Evolutionary conservation across 805 yeast genomes (phyloP).

Genomic region (Zygoascus flipseniorum): DNA sequence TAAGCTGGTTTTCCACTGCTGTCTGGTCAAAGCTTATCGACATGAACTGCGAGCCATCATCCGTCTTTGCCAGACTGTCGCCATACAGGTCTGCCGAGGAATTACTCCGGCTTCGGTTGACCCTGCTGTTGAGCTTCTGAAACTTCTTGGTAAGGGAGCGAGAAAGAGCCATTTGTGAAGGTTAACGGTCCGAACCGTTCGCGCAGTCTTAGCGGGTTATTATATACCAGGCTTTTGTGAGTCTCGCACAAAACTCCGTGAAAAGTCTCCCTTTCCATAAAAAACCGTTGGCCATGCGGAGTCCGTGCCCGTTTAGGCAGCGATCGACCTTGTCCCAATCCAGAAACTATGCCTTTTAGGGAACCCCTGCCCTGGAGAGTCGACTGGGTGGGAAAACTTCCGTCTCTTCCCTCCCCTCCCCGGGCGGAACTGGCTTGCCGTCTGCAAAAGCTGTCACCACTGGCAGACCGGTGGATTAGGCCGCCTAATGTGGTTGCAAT

Average conservation of each 20-base stretch:
- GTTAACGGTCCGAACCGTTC: background rate
- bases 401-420: no score
- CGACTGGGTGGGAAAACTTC: no score
- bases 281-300: background rate
- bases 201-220: background rate
- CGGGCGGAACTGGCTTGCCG: no score
- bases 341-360: background rate
- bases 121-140: slow-evolving; percentile 8
- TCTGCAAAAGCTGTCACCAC: no score
- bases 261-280: background rate
- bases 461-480: no score
- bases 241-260: background rate
- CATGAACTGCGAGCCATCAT: background rate
- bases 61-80: background rate
- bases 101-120: background rate
- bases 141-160: slow-evolving; percentile 15
- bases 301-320: background rate
- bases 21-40: background rate
- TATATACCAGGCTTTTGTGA: background rate
- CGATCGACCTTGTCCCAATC: background rate
- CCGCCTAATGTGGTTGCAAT: no score
- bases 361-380: background rate
- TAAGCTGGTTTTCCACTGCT: background rate
- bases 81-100: background rate
- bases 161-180: slow-evolving; percentile 12